phyloP scores from a whole-genome alignment of 306 rosid species.

The Malus orientalis region DNA sequence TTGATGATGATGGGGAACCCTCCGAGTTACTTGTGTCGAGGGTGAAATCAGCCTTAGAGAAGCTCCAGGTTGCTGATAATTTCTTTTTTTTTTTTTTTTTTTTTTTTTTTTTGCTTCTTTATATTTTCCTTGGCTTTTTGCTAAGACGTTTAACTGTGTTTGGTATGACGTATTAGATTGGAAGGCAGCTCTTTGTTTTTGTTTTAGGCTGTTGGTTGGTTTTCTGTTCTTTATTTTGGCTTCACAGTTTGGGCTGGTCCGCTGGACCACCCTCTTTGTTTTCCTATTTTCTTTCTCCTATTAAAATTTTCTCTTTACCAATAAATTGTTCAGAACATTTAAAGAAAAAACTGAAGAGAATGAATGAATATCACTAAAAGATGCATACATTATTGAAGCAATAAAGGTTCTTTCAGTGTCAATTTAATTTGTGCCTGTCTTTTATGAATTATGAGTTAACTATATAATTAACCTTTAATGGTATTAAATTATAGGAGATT shows the following conservation, averaged over 20 bases:
- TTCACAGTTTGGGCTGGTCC: no score
- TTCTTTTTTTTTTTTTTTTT: background rate
- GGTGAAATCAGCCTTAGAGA: constrained; percentile 67
- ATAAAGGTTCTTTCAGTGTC: background rate
- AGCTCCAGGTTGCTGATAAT: constrained; percentile 69
- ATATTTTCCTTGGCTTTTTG: background rate
- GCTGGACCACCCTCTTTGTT: no score
- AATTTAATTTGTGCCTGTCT: background rate
- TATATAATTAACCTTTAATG: constrained; percentile 3
- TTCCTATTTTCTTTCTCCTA: no score
- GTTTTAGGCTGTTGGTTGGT: no score
- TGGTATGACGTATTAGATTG: background rate
- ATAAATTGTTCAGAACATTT: background rate
- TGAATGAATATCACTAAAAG: background rate
- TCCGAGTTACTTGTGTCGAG: constrained; percentile 48
- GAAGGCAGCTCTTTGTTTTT: background rate
- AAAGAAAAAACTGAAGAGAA: background rate
- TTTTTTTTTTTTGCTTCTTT: background rate
- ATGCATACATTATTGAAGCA: background rate
- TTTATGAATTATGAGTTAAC: background rate
- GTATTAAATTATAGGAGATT: constrained; percentile 1
- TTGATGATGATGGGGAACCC: constrained; percentile 37
- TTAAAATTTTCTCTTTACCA: no score
- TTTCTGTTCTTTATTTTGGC: no score
- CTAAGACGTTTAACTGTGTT: background rate